Conservation (phyloP, 441 rosid species). For the Euphorbia corollata region DNA sequence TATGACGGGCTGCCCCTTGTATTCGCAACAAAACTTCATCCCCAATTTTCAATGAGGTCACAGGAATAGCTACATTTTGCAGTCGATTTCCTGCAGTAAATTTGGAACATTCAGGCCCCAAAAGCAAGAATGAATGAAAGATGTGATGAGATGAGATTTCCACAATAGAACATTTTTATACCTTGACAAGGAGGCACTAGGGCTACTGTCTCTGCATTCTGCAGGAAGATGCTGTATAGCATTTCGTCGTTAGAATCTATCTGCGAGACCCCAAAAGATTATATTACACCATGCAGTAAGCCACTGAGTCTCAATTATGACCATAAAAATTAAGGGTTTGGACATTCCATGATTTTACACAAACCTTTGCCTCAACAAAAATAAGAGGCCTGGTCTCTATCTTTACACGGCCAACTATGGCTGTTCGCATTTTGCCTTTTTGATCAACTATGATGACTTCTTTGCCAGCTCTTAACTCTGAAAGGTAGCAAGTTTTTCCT, state of each 20-base stretch:
- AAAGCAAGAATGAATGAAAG: constrained; percentile 1
- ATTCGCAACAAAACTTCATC: constrained; percentile 53
- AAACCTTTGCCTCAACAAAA: constrained; percentile 75
- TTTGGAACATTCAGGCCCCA: not conserved
- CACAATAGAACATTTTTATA: constrained; percentile 17
- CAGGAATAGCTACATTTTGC: constrained; percentile 42
- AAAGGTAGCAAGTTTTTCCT: constrained; percentile 80
- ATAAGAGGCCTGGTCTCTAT: constrained; percentile 73
- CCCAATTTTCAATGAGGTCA: constrained; percentile 63
- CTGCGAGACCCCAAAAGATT: constrained; percentile 30
- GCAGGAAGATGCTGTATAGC: constrained; percentile 52
- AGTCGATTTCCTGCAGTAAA: constrained; percentile 36
- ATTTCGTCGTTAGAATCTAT: constrained; percentile 30
- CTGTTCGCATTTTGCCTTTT: constrained; percentile 52
- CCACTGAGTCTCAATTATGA: not conserved
- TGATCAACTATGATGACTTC: constrained; percentile 64
- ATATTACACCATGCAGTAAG: not conserved
- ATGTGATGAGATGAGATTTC: constrained; percentile 5
- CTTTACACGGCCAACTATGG: constrained; percentile 78
- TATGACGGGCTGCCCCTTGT: constrained; percentile 81
- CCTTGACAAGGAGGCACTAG: constrained; percentile 57
- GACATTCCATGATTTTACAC: constrained; percentile 2
- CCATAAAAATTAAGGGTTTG: not conserved
- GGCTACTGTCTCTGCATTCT: constrained; percentile 83
- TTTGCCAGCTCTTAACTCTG: constrained; percentile 71